A percentile compares a stretch with the other conserved stretches of the same genome.
phyloP scores from a whole-genome alignment of 139 green algal genomes.

The Zygnema circumcarinatum region DNA sequence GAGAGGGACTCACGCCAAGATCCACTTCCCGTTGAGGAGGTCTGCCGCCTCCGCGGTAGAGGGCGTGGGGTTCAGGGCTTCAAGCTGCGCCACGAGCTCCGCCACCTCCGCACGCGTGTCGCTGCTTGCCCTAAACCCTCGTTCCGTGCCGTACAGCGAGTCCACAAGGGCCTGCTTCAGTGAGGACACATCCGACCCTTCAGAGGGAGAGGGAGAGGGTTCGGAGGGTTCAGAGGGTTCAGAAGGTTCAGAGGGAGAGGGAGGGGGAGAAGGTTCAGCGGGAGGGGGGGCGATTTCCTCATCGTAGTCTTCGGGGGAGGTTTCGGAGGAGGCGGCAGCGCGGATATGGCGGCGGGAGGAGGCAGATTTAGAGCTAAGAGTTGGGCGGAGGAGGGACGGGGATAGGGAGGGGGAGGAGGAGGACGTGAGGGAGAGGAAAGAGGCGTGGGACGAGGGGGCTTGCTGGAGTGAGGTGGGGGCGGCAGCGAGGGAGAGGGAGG shows the following conservation, averaged over 20 bases:
- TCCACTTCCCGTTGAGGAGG: constrained; percentile 70
- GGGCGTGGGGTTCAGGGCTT: constrained; percentile 85
- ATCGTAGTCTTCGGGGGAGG: constrained; percentile 8
- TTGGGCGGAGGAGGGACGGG: neutral
- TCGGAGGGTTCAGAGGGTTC: neutral
- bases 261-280: constrained; percentile 11
- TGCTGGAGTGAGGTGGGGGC: neutral
- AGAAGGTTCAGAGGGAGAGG: no score
- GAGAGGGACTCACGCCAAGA: constrained; percentile 41
- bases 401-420: neutral
- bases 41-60: constrained; percentile 71
- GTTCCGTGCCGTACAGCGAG: constrained; percentile 83
- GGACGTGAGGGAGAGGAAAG: neutral
- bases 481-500: neutral
- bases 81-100: constrained; percentile 91
- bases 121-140: constrained; percentile 75
- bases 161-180: constrained; percentile 84
- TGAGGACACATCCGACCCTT: neutral
- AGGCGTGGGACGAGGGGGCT: neutral
- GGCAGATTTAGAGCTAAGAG: neutral
- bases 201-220: neutral
- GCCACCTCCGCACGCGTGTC: constrained; percentile 85
- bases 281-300: neutral
- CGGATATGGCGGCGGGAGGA: neutral
- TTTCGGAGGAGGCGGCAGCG: neutral